phyloP scores from a whole-genome alignment of 495 filamentous ascomycete species.

The Tuber melanosporum region DNA sequence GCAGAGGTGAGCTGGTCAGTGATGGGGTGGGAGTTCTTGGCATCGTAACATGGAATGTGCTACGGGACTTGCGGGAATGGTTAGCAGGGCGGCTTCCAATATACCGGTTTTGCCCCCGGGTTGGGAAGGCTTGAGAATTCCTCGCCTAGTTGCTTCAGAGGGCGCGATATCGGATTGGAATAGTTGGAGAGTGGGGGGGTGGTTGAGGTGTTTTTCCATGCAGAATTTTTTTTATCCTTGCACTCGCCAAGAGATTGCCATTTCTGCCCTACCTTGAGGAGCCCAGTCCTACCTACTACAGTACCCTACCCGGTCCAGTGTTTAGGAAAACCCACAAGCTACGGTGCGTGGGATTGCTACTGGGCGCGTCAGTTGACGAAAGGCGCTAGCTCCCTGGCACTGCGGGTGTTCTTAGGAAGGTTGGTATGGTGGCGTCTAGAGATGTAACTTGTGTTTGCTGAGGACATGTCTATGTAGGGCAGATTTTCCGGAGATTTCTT shows the following conservation, averaged over 20 bases:
- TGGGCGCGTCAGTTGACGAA: too few relatives aligned
- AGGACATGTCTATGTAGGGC: not conserved
- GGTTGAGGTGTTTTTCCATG: not conserved
- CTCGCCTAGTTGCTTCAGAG: too few relatives aligned
- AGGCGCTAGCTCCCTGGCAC: too few relatives aligned
- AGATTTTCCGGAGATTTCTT: not conserved
- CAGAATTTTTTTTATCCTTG: too few relatives aligned
- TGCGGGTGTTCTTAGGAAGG: not conserved
- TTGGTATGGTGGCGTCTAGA: not conserved
- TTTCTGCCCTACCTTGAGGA: not conserved
- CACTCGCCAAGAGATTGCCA: not conserved
- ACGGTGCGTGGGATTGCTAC: too few relatives aligned
- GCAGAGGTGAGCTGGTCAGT: not conserved
- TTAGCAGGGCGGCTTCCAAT: not conserved
- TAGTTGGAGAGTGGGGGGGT: not conserved
- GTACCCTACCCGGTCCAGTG: too few relatives aligned
- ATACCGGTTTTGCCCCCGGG: too few relatives aligned
- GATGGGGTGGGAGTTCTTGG: not conserved
- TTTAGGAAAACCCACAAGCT: too few relatives aligned
- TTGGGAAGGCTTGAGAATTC: too few relatives aligned
- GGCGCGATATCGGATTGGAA: too few relatives aligned
- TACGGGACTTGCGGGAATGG: not conserved
- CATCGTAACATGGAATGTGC: not conserved
- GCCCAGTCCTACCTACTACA: not conserved
- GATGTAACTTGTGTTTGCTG: not conserved